These are phyloP conservation scores for Flaveria robusta DNA, from an alignment of 129 eudicot genomes.

Conservation along the genomic window DNA sequence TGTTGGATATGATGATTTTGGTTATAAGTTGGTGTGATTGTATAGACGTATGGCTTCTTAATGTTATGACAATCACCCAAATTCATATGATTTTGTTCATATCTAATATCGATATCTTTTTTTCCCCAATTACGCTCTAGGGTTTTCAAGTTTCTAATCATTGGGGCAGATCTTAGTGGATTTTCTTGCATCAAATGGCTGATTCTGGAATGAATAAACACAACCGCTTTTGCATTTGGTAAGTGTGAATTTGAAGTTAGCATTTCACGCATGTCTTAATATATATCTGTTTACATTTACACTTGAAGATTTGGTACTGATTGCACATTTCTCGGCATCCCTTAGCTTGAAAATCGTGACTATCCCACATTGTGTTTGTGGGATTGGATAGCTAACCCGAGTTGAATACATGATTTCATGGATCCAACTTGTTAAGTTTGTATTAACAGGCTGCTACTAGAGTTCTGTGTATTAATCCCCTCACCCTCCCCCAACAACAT, in stretches of 20 bases:
- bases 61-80: slow-evolving; percentile 16
- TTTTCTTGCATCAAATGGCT: not conserved
- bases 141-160: slow-evolving; percentile 20
- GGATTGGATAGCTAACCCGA: not conserved
- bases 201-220: not conserved
- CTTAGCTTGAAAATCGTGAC: not conserved
- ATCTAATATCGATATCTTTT: slow-evolving; percentile 8
- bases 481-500: too few relatives aligned
- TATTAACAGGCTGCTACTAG: too few relatives aligned
- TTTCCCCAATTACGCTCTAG: slow-evolving; percentile 18
- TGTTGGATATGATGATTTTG: not conserved
- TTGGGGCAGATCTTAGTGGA: slow-evolving; percentile 10
- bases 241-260: slow-evolving; percentile 27
- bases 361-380: not conserved
- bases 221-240: slow-evolving; percentile 3
- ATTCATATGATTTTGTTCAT: slow-evolving; percentile 10
- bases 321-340: not conserved
- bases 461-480: too few relatives aligned
- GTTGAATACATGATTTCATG: not conserved
- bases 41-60: not conserved
- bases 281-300: not conserved
- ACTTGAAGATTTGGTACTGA: slow-evolving; percentile 8
- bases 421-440: not conserved
- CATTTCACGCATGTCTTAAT: slow-evolving; percentile 19
- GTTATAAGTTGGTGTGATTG: slow-evolving; percentile 10